A percentile compares a stretch with the other conserved stretches of the same genome.
Evolutionary conservation across 2,329 filamentous ascomycete genomes (phyloP).

Genomic region (Tolypocladium guangdongense): DNA sequence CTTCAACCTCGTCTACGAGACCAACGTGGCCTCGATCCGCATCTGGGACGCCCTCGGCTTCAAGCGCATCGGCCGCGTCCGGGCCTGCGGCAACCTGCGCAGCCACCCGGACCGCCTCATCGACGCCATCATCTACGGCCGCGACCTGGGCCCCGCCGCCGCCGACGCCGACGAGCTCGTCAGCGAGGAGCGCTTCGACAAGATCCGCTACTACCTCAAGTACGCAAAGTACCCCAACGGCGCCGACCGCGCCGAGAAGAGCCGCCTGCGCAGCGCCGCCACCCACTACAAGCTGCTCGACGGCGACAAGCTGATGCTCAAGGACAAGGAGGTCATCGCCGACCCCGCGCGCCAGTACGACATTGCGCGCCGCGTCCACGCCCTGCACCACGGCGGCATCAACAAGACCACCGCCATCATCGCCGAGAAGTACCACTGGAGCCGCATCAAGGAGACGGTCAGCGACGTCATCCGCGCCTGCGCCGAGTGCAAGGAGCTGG

Average conservation of each 20-base stretch:
- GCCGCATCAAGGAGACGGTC: constrained; percentile 94
- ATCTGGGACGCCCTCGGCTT: constrained; percentile 91
- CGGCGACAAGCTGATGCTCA: constrained; percentile 81
- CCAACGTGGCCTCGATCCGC: constrained; percentile 77
- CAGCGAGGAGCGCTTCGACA: constrained; percentile 94
- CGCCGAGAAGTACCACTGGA: constrained; percentile 93
- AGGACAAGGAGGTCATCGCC: constrained; percentile 93
- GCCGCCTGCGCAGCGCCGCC: constrained; percentile 80
- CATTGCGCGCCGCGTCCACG: constrained; percentile 70
- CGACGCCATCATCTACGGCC: constrained; percentile 70
- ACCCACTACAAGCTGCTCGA: constrained; percentile 85
- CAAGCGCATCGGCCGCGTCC: constrained; percentile 80
- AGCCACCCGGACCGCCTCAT: constrained; percentile 58
- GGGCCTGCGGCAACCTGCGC: constrained; percentile 57
- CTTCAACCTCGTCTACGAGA: constrained; percentile 92
- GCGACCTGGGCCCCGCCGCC: constrained; percentile 54
- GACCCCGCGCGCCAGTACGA: constrained; percentile 85
- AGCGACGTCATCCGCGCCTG: constrained; percentile 91
- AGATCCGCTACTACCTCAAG: constrained; percentile 95
- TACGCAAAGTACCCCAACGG: constrained; percentile 87
- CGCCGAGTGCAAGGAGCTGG: constrained; percentile 72
- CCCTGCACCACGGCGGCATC: constrained; percentile 74
- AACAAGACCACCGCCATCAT: constrained; percentile 97
- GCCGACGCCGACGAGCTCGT: constrained; percentile 68
- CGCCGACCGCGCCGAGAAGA: constrained; percentile 91